A percentile compares a stretch with the other conserved stretches of the same genome.
These are phyloP conservation scores for Tolypocladium cylindrosporum DNA, from an alignment of 2,329 filamentous ascomycete species.

Conservation along the genomic window DNA sequence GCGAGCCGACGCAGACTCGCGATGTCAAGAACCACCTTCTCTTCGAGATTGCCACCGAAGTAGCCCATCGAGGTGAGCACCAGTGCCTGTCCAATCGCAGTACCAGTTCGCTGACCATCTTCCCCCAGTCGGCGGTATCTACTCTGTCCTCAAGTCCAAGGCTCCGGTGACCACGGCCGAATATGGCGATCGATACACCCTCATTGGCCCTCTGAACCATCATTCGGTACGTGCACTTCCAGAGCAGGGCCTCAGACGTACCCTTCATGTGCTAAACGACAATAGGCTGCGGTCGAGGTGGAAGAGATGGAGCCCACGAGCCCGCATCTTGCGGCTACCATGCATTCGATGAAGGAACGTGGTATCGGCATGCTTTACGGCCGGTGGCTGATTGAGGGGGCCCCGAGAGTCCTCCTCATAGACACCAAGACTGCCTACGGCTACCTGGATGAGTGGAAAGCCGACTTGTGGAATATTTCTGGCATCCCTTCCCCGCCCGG, in stretches of 20 bases:
- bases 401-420: constrained; percentile 85
- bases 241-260: not conserved
- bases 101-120: constrained; percentile 5
- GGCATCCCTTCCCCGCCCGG: constrained; percentile 88
- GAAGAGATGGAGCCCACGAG: constrained; percentile 82
- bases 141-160: constrained; percentile 98
- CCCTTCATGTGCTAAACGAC: constrained; percentile 3
- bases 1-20: constrained; percentile 30
- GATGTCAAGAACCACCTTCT: constrained; percentile 94
- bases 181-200: constrained; percentile 94
- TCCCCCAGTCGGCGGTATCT: constrained; percentile 80
- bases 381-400: constrained; percentile 94
- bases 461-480: constrained; percentile 85
- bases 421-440: constrained; percentile 89
- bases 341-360: constrained; percentile 85
- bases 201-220: constrained; percentile 90
- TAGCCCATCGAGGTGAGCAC: constrained; percentile 78
- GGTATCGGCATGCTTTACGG: constrained; percentile 88
- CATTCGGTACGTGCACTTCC: constrained; percentile 55
- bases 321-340: constrained; percentile 69
- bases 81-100: constrained; percentile 3
- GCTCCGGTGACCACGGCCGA: constrained; percentile 94
- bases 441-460: constrained; percentile 93
- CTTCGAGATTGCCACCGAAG: constrained; percentile 94
- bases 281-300: constrained; percentile 89